phyloP scores from a whole-genome alignment of 768 basidiomycete species.

The Crassisporium funariophilum region DNA sequence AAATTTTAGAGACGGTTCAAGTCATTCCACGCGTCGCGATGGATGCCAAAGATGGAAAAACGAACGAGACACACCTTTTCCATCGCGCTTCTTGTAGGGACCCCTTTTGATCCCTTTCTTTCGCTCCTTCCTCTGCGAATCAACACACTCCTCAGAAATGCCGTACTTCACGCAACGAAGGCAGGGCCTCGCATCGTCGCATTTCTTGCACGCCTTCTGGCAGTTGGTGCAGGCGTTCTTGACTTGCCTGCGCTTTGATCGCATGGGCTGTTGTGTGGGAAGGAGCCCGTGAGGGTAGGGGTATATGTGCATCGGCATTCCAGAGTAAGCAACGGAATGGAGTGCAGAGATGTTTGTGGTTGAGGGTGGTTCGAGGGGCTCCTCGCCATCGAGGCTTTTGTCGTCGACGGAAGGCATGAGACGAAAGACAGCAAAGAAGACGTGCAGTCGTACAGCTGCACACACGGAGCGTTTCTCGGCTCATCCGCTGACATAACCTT shows the following conservation, averaged over 20 bases:
- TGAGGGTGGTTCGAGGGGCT: slow-evolving; percentile 37
- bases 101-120: slow-evolving; percentile 86
- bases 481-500: slow-evolving; percentile 23
- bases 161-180: slow-evolving; percentile 93
- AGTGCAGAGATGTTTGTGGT: slow-evolving; percentile 27
- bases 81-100: slow-evolving; percentile 95
- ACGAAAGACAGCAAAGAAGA: slow-evolving; percentile 22
- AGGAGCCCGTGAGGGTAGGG: slow-evolving; percentile 55
- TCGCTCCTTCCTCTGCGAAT: slow-evolving; percentile 91
- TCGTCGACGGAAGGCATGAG: slow-evolving; percentile 36
- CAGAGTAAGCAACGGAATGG: slow-evolving; percentile 48
- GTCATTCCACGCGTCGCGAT: slow-evolving; percentile 11
- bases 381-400: slow-evolving; percentile 35
- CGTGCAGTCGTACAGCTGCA: slow-evolving; percentile 3
- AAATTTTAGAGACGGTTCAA: slow-evolving; percentile 43
- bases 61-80: slow-evolving; percentile 64
- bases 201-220: slow-evolving; percentile 91
- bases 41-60: slow-evolving; percentile 7
- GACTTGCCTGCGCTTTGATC: slow-evolving; percentile 83
- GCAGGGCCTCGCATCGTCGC: slow-evolving; percentile 90
- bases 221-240: slow-evolving; percentile 92
- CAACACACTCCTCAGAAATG: slow-evolving; percentile 81
- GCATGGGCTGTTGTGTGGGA: slow-evolving; percentile 45
- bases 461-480: slow-evolving; percentile 15
- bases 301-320: slow-evolving; percentile 71